Evolutionary conservation across 2,329 filamentous ascomycete genomes (phyloP), one percentile per base, ranked within the genome.

Genomic region (Aspergillus sp.): DNA sequence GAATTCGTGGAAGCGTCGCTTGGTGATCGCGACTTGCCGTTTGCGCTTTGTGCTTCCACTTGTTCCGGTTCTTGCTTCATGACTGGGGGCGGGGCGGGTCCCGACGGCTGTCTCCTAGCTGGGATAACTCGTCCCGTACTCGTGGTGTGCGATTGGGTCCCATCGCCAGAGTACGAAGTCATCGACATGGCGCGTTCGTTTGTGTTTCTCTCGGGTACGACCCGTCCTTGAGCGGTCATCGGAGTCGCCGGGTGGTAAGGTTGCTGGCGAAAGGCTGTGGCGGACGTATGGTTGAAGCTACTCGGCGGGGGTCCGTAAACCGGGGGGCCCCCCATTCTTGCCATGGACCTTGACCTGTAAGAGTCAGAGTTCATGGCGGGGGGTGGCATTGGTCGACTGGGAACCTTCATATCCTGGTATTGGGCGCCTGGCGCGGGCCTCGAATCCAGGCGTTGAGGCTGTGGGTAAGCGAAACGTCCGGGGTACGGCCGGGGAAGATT

Each of bases 131-230:
- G 81, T 42, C 93, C 93, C 19, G 61, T 68, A 63, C 87, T 94
- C 81, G 91, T 94, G 4, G 90, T 96, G 68, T 96, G 91, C 8
- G 74, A 70, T 65, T 93, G 85, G 40, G 89, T 75, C 59, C 86
- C 78, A 57, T 94, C 88, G 45, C 85, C 77, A 3, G 83, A 77
- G 56, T 88, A 86, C 7, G 86, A 88, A 4, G 85, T 93, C 84
- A 98, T 85, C 41, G 91, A 95, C 93, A 97, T 97, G 52, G 93
- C 83, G 48, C 93, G 81, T 67, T 97, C 91, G 59, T 97, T 91
- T 47, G 94, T 88, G 51, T 90, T 86, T 45, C 91, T 82, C 63
- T 96, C 90, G 1, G 93, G 93, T 6, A 98, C 89, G 33, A 93
- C 76, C 50, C 93, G 81, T 30, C 93, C 93, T 65, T 96, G 90